A percentile compares a stretch with the other conserved stretches of the same genome.
These are phyloP conservation scores for Takakia lepidozioides DNA, from an alignment of 225 moss, liverwort and hornwort species.

Conservation along the genomic window DNA sequence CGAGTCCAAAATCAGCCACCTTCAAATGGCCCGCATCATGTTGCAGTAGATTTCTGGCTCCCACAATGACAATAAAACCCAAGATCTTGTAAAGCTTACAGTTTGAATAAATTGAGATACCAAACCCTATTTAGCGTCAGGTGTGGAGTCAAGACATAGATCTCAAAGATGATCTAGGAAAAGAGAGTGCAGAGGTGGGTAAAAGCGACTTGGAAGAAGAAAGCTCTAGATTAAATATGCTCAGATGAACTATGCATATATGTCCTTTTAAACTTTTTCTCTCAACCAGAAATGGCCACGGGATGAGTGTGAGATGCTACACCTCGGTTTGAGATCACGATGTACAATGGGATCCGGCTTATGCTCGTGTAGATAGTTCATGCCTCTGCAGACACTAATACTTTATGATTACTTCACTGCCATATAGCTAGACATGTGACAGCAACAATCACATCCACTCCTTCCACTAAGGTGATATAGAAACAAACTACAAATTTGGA, in stretches of 20 bases:
- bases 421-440: too few species aligned
- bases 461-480: too few species aligned
- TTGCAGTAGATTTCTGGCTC: constrained; percentile 20
- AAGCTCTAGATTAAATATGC: too few species aligned
- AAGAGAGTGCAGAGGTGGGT: too few species aligned
- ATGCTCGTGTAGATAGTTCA: constrained; percentile 67
- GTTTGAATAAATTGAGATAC: too few species aligned
- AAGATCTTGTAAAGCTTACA: too few species aligned
- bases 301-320: neutral
- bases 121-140: too few species aligned
- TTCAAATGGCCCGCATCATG: constrained; percentile 45
- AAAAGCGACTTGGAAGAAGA: too few species aligned
- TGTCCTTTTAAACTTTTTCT: neutral
- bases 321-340: constrained; percentile 72
- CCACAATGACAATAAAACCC: neutral
- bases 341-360: constrained; percentile 66
- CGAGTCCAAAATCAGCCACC: constrained; percentile 60
- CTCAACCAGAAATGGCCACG: neutral
- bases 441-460: too few species aligned
- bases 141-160: neutral
- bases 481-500: too few species aligned
- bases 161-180: neutral
- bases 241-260: neutral
- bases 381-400: constrained; percentile 34
- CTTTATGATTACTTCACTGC: too few species aligned